Base-by-base conservation (phyloP, 2,329 filamentous ascomycete genomes). In the Cercospora zeina region DNA sequence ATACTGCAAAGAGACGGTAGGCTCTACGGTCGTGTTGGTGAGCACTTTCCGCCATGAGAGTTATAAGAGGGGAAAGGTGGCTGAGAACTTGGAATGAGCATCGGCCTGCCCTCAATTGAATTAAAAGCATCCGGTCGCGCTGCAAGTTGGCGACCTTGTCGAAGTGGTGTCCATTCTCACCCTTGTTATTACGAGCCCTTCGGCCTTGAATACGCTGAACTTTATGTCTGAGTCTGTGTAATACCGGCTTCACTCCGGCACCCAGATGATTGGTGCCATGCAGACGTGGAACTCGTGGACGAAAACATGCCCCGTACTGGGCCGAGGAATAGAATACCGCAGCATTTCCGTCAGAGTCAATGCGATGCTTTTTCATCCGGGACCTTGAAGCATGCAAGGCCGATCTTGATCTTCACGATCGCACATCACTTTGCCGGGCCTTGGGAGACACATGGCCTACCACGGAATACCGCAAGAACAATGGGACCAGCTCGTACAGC, bases 401-500 rank as follows among this genome's bases (percentile, higher is more conserved):
- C 27, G 13, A 19, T 27, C 24, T 24, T 27, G 42, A 47, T 47
- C 21, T 27, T 47, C 42, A 47, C 13, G 42, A 27, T 47, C 21
- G 16, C 42, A 14, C 21, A 47, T 19, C 19, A 47, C 16, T 13
- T 19, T 19, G 19, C 19, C 42, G 21, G 19, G n/a, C 42, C 19
- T 27, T 19, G 21, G 16, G 42, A 47, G 49, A 34, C 31, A 34
- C 31, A 53, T 53, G 49, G 31, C 27, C 49, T 53, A 53, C 31
- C 49, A 53, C 49, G 49, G 30, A n/a, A 34, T 53, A 16, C 31
- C 49, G 7, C 13, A 53, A 30, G 27, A 53, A 53, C 19, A 53
- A 21, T 53, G 49, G 49, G n/a, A 31, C 21, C 49, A 19, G 27
- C 49, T 53, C 31, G 31, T 53, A 6, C 49, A 53, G 16, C 49